A percentile compares a stretch with the other conserved stretches of the same genome.
These are phyloP conservation scores for Zoysia matrella DNA, from an alignment of 202 grass and related monocot species.

Conservation along the genomic window DNA sequence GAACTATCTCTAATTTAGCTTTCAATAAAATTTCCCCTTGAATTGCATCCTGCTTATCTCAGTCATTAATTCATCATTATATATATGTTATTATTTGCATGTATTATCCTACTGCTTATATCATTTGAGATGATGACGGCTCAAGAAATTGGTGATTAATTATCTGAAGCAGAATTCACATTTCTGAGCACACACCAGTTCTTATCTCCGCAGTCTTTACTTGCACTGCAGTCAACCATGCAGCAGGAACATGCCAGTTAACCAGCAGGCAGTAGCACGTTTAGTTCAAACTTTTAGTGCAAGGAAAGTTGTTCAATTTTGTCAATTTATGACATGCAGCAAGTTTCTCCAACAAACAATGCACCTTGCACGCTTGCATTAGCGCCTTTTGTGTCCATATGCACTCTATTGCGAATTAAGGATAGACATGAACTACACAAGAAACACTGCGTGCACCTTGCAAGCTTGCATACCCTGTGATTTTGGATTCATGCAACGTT, in stretches of 20 bases:
- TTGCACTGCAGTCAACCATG: conserved; percentile 44
- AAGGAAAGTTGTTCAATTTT: conserved; percentile 42
- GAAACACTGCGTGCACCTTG: not conserved
- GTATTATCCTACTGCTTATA: not conserved
- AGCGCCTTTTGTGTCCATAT: conserved; percentile 11
- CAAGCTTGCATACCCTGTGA: not conserved
- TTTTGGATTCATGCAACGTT: conserved; percentile 18
- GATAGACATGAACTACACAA: conserved; percentile 7
- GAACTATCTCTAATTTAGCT: conserved; percentile 27
- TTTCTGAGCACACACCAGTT: conserved; percentile 10
- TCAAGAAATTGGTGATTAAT: not conserved
- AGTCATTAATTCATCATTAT: not conserved
- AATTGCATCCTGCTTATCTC: not conserved
- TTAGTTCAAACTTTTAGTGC: conserved; percentile 49
- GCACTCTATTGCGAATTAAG: not conserved
- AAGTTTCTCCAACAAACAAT: conserved; percentile 59
- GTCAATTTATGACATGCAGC: conserved; percentile 48
- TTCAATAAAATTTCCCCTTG: conserved; percentile 34
- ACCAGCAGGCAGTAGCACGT: conserved; percentile 33
- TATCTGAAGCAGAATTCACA: not conserved
- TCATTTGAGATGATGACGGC: conserved; percentile 1
- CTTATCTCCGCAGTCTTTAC: conserved; percentile 43
- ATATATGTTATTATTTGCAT: not conserved
- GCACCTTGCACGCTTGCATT: conserved; percentile 37
- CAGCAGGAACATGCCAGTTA: conserved; percentile 38